phyloP scores from a whole-genome alignment of 1,284 basidiomycete genomes.

The Ceratobasidium sp. region DNA sequence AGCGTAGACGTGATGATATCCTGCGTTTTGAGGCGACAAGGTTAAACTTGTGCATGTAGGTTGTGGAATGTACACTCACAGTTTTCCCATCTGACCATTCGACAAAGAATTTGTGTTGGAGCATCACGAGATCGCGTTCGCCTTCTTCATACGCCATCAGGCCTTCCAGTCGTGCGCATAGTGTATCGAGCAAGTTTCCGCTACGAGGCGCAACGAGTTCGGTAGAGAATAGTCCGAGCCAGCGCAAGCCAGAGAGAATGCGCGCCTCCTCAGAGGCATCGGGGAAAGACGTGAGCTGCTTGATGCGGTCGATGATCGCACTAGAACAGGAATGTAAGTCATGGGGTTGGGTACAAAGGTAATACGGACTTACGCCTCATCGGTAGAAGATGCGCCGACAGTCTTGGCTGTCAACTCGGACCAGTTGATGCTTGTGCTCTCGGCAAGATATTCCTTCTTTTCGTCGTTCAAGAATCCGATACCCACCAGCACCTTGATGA shows the following conservation, averaged over 20 bases:
- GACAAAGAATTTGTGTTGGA: conserved; percentile 97
- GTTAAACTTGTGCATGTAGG: conserved; percentile 33
- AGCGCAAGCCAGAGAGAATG: conserved; percentile 88
- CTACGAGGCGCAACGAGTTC: conserved; percentile 72
- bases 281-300: conserved; percentile 79
- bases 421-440: conserved; percentile 76
- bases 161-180: conserved; percentile 90
- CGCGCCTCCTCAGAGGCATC: conserved; percentile 75
- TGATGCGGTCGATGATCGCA: conserved; percentile 78
- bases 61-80: conserved; percentile 60
- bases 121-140: conserved; percentile 96
- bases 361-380: conserved; percentile 71
- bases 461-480: conserved; percentile 88
- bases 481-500: conserved; percentile 89
- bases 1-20: conserved; percentile 93
- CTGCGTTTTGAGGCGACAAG: conserved; percentile 62
- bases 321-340: conserved; percentile 52
- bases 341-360: conserved; percentile 19
- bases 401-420: conserved; percentile 84
- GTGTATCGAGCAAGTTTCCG: conserved; percentile 89
- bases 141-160: conserved; percentile 93
- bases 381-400: conserved; percentile 75
- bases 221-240: conserved; percentile 92
- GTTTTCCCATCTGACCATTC: conserved; percentile 85
- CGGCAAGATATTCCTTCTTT: conserved; percentile 83